Conservation (phyloP, 2,329 filamentous ascomycete genomes). For the Emmonsiellopsis sp. region DNA sequence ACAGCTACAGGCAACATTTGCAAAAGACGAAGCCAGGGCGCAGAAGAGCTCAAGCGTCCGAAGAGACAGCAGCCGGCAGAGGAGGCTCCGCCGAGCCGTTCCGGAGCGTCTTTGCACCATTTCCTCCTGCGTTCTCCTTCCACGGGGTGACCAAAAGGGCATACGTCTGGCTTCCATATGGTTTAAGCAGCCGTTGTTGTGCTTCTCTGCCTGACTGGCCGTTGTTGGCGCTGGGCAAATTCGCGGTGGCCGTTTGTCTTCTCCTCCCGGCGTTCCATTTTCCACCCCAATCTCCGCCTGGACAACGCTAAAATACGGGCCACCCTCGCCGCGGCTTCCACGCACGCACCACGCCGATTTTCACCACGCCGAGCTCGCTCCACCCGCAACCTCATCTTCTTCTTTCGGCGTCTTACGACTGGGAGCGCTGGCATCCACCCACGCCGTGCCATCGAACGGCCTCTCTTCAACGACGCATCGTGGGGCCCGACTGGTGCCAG, state of each 20-base stretch:
- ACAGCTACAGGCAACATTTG: not conserved
- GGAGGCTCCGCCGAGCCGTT: not conserved
- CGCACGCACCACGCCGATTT: conserved; percentile 1
- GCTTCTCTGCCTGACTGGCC: not conserved
- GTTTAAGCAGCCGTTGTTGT: not conserved
- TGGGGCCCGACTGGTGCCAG: not conserved
- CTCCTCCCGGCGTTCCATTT: not conserved
- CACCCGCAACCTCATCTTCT: not conserved
- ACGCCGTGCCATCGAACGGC: not conserved
- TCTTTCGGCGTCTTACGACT: not conserved
- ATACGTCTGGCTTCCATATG: not conserved
- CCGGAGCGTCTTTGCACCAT: not conserved
- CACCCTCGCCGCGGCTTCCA: not conserved
- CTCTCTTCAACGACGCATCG: not conserved
- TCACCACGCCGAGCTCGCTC: not conserved
- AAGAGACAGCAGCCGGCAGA: not conserved
- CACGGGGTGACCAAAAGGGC: not conserved
- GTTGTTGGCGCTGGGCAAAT: not conserved
- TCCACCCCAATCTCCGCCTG: not conserved
- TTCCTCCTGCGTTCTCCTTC: not conserved
- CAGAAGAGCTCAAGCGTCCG: not conserved
- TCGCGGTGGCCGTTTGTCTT: not conserved
- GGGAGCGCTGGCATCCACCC: not conserved
- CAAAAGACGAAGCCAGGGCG: not conserved
- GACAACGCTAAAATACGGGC: not conserved